Evolutionary conservation across 495 filamentous ascomycete species (phyloP).

Genomic region (Penicillium coffeae): DNA sequence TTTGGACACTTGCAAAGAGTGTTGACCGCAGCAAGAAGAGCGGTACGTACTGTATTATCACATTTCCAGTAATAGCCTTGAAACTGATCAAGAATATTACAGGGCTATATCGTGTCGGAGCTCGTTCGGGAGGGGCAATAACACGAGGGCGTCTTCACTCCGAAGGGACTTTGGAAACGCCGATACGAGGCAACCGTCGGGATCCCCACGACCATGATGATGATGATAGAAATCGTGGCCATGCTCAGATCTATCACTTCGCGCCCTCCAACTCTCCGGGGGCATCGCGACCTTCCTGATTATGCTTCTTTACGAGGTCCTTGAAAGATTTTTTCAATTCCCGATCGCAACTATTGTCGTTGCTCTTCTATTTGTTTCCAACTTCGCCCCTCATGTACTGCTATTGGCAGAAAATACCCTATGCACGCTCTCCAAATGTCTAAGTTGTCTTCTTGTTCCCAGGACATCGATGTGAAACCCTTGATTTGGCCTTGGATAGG

Average conservation of each 20-base stretch:
- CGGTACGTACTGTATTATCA: slow-evolving; percentile 1
- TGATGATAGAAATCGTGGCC: background rate
- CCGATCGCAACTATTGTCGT: too few species aligned
- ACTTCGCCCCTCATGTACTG: too few species aligned
- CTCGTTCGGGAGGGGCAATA: background rate
- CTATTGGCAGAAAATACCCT: too few species aligned
- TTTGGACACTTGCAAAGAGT: slow-evolving; percentile 12
- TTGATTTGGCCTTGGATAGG: too few species aligned
- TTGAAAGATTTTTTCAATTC: too few species aligned
- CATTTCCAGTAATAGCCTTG: background rate
- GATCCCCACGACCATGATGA: too few species aligned
- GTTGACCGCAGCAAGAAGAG: slow-evolving; percentile 7
- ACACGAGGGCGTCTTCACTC: background rate
- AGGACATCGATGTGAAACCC: too few species aligned
- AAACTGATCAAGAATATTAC: background rate
- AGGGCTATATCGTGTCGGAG: slow-evolving; percentile 1
- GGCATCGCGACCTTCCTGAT: too few species aligned
- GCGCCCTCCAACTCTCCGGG: background rate
- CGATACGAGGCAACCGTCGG: background rate
- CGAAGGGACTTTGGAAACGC: background rate
- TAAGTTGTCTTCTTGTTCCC: too few species aligned
- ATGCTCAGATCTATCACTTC: background rate
- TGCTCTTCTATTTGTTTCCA: too few species aligned
- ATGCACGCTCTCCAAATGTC: too few species aligned
- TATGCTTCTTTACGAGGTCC: too few species aligned